Evolutionary conservation across 306 rosid species (phyloP), one percentile per base, ranked within the genome.

Genomic region (Casuarina glauca): DNA sequence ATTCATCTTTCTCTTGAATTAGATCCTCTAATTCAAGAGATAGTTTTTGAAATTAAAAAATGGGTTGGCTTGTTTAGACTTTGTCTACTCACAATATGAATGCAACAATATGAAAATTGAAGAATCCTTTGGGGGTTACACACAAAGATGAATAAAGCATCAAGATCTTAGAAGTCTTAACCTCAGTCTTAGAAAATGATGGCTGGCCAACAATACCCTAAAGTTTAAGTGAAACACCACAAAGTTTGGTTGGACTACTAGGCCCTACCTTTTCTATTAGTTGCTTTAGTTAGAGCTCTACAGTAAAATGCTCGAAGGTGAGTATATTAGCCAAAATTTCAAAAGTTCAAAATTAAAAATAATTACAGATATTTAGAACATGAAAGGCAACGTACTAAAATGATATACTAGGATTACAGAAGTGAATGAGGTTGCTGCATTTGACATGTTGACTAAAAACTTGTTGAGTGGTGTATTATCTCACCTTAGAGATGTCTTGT

Each of bases 141-240:
- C 49, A 19, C 8, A 51, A 76, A 5, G 38, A 80, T n/a, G 19
- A 49, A 36, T 41, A 45, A 74, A 15, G 66, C 12, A 20, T 64
- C 73, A 6, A 36, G 73, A 52, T 50, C 55, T 49, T 26, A 75
- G 55, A 43, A 57, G 42, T 52, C 74, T 49, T 66, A 78, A 93
- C 97, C 93, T 93, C 96, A 45, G 93, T 93, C 84, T 96, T 89
- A 0, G 96, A 89, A 74, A 93, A 73, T 66, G 88, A 82, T 43
- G 96, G 92, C 61, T 90, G 96, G 78, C 96, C 96, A 77, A 93
- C 97, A 87, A 93, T 93, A 77, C 84, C 90, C 86, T 93, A 96
- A 76, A 93, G 96, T 86, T 89, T 88, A 73, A 96, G 96, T 0
- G 97, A 93, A 79, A 93, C 91, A 11, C 91, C 96, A 58, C 96